Conservation (phyloP, 176 grass and related monocot genomes). For the Carex cristatella region DNA sequence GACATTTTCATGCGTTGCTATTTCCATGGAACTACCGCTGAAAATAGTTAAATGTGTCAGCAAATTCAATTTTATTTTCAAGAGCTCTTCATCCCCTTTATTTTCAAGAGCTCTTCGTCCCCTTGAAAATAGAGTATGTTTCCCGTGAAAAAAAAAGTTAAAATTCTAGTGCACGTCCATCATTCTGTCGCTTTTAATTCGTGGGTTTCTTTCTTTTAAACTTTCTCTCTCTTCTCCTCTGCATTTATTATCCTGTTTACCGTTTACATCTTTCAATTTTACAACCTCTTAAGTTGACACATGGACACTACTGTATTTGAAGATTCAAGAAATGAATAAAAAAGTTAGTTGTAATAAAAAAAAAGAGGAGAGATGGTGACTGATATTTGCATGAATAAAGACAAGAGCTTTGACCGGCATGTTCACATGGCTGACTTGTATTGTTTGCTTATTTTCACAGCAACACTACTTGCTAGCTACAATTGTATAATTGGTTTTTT, state of each 20-base stretch:
- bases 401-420: conserved; percentile 2
- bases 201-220: conserved; percentile 4
- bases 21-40: too few species aligned
- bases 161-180: too few species aligned
- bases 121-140: too few species aligned
- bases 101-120: too few species aligned
- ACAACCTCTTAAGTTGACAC: background rate
- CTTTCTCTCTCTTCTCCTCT: background rate
- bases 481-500: background rate
- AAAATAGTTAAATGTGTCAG: too few species aligned
- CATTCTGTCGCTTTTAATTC: background rate
- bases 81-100: too few species aligned
- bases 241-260: background rate
- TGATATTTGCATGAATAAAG: background rate
- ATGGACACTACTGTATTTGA: background rate
- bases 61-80: too few species aligned
- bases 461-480: background rate
- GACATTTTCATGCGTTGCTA: too few species aligned
- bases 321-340: too few species aligned
- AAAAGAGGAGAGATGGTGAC: background rate
- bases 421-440: conserved; percentile 6
- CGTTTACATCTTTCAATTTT: background rate
- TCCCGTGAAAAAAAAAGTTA: too few species aligned
- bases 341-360: background rate
- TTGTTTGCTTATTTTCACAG: background rate